Evolutionary conservation across 1,139 yeast species (phyloP).

Genomic region (Suhomyces atakaporum): DNA sequence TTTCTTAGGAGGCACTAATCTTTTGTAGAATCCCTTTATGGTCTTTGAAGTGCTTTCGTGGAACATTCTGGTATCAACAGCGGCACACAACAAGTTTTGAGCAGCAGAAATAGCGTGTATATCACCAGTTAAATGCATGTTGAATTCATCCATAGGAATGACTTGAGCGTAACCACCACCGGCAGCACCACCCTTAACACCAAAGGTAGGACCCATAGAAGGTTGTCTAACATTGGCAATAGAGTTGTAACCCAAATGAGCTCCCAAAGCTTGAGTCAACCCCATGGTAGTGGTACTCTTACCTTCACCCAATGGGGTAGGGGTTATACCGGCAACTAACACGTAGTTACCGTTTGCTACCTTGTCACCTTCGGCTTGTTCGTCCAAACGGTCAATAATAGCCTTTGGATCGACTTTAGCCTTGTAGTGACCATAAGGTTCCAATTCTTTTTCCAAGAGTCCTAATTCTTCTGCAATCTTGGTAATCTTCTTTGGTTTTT

Average conservation of each 20-base stretch:
- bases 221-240: constrained; percentile 98
- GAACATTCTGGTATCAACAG: constrained; percentile 96
- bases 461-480: constrained; percentile 87
- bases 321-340: constrained; percentile 95
- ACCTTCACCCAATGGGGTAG: constrained; percentile 98
- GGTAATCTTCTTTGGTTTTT: constrained; percentile 80
- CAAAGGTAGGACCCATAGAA: constrained; percentile 98
- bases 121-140: constrained; percentile 97
- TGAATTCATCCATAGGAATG: constrained; percentile 98
- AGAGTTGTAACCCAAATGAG: constrained; percentile 81
- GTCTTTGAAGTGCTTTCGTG: constrained; percentile 91
- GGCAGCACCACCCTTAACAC: constrained; percentile 99
- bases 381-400: constrained; percentile 58
- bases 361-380: constrained; percentile 50
- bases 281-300: constrained; percentile 97
- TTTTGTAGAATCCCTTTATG: constrained; percentile 77
- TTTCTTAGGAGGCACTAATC: constrained; percentile 86
- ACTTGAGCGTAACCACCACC: constrained; percentile 99
- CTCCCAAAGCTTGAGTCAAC: constrained; percentile 93
- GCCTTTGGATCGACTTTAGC: constrained; percentile 76
- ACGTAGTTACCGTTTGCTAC: constrained; percentile 79
- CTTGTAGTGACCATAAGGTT: constrained; percentile 88
- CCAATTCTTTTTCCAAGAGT: constrained; percentile 77
- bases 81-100: constrained; percentile 93
- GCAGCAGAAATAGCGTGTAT: constrained; percentile 97